Evolutionary conservation across 495 filamentous ascomycete species (phyloP).

Genomic region (Sabuloglossum arenarium): DNA sequence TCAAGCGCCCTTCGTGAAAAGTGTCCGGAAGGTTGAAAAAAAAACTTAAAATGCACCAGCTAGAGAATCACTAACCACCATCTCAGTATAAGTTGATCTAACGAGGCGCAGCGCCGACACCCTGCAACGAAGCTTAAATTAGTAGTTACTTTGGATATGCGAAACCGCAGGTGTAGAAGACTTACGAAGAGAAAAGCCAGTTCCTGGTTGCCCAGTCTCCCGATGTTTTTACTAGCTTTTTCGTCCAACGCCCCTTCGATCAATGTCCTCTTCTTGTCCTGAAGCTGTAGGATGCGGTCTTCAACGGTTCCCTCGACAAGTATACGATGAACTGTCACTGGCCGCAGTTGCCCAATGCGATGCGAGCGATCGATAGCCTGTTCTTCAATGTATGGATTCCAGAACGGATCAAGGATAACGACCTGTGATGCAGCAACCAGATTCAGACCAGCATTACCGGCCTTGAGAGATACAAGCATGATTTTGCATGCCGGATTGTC

Average conservation of each 20-base stretch:
- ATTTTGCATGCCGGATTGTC: constrained; percentile 42
- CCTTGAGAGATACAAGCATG: constrained; percentile 77
- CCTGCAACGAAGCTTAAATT: background rate
- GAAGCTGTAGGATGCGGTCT: constrained; percentile 71
- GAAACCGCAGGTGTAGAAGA: constrained; percentile 3
- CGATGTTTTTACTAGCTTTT: constrained; percentile 40
- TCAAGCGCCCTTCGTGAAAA: background rate
- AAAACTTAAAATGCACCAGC: background rate
- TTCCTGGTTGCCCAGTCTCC: constrained; percentile 38
- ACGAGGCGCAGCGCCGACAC: background rate
- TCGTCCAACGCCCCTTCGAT: constrained; percentile 74
- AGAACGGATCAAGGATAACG: constrained; percentile 87
- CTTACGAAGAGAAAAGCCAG: constrained; percentile 55
- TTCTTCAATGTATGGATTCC: constrained; percentile 90
- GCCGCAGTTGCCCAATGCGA: constrained; percentile 60
- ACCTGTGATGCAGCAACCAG: constrained; percentile 71
- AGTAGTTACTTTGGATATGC: background rate
- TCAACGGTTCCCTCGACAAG: constrained; percentile 65
- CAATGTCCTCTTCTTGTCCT: constrained; percentile 60
- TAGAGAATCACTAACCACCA: background rate
- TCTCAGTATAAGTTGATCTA: background rate
- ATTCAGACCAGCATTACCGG: constrained; percentile 83
- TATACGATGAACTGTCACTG: constrained; percentile 64
- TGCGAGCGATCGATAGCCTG: constrained; percentile 90
- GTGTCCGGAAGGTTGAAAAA: background rate